A percentile compares a stretch with the other conserved stretches of the same genome.
Conservation (phyloP, 805 yeast genomes). For the Candida gorgasii region DNA sequence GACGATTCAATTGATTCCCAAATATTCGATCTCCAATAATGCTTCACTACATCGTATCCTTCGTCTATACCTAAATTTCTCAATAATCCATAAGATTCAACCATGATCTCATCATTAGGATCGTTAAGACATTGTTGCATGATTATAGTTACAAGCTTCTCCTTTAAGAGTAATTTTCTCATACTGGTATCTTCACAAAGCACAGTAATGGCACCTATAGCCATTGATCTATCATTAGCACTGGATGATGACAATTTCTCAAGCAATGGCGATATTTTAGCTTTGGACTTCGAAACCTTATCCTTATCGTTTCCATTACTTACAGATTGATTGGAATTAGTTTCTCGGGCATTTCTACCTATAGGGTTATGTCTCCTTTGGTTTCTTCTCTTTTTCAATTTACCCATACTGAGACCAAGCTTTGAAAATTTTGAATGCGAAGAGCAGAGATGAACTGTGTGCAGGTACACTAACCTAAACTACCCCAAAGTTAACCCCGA, state of each 20-base stretch:
- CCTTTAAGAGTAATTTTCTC: conserved; percentile 67
- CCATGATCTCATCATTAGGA: conserved; percentile 68
- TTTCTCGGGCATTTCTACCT: conserved; percentile 11
- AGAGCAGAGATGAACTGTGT: neutral
- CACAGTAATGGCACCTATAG: conserved; percentile 69
- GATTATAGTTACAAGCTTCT: conserved; percentile 63
- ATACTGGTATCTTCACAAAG: conserved; percentile 67
- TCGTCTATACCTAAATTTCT: conserved; percentile 82
- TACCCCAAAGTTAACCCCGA: too few species aligned
- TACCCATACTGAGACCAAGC: conserved; percentile 56
- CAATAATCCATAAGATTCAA: conserved; percentile 77
- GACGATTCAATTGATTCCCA: conserved; percentile 61
- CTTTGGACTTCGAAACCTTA: conserved; percentile 50
- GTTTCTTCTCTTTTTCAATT: conserved; percentile 59
- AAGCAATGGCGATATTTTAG: conserved; percentile 67
- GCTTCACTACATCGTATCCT: conserved; percentile 78
- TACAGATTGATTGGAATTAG: too few species aligned
- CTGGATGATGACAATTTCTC: conserved; percentile 60
- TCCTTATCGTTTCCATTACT: conserved; percentile 13
- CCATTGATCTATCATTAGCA: conserved; percentile 75
- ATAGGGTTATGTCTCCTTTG: conserved; percentile 39
- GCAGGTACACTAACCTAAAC: neutral
- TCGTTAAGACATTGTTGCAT: conserved; percentile 68
- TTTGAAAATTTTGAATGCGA: conserved; percentile 8
- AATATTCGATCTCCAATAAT: conserved; percentile 75